Base-by-base conservation (phyloP, 371 early-diverging fungal species). In the Mucor lusitanicus region DNA sequence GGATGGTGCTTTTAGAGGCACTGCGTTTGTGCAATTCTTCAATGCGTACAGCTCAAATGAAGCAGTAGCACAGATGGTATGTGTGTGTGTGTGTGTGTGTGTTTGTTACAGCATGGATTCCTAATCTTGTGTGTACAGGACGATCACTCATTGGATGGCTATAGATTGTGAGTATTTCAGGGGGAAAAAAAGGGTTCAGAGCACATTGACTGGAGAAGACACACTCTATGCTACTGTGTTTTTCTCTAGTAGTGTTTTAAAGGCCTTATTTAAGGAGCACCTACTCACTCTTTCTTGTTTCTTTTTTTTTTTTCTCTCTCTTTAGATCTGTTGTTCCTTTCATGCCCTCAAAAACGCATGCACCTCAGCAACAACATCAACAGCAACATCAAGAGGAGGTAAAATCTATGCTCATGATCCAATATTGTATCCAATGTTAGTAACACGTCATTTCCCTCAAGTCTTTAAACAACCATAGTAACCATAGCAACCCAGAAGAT, bases 21-120 rank as follows among this genome's bases (percentile, higher is more conserved):
- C 50, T 33, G 84, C 80, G 3, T 64, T 67, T 37, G 59, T 84
- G 4, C 81, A 77, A 39, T 84, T 65, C 64, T 84, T 81, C 61
- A 42, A 58, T n/a, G 64, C 71, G n/a, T 30, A 59, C 4, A 66
- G 77, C 40, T 76, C 80, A 7, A 68, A 80, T 19, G 54, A 63
- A 32, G 80, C 82, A 19, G 39, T 68, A 19, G 25, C 42, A 21
- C 55, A 46, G 35, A 33, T 78, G 80, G 84, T 81, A 77, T 56
- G 56, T 32, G 15, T 56, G 19, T n/a, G 1, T 30, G 19, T 17
- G 21, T 6, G 8, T 19, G 12, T 50, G 53, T 23, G 5, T 23
- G 5, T 8, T 25, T 53, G 23, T 53, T 53, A 25, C 3, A 17
- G 40, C 53, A 53, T 53, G 23, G 0, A 53, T n/a, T n/a, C 56